Conservation (phyloP, 2,329 filamentous ascomycete genomes). For the Epichloe sibirici region DNA sequence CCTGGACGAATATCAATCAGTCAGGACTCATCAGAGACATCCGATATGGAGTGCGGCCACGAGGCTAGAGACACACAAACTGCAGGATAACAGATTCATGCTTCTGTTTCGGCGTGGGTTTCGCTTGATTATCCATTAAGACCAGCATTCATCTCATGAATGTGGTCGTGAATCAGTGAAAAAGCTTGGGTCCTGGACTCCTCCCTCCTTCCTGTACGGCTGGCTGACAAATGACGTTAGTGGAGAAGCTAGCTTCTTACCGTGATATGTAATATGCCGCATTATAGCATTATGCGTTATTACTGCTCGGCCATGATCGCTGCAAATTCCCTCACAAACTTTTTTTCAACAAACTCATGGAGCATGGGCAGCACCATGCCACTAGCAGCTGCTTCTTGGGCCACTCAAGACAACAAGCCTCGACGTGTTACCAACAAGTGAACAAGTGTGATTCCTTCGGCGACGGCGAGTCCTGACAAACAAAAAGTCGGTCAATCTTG, state of each 20-base stretch:
- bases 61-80: constrained; percentile 47
- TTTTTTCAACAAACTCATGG: not conserved
- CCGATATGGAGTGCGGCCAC: constrained; percentile 2
- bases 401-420: not conserved
- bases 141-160: not conserved
- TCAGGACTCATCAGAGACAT: not conserved
- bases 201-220: no score
- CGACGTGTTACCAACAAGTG: not conserved
- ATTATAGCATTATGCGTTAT: no score
- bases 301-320: no score
- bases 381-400: not conserved
- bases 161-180: not conserved
- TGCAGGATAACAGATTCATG: constrained; percentile 65
- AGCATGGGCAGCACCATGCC: not conserved
- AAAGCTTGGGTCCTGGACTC: not conserved
- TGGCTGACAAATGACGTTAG: constrained; percentile 1
- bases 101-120: constrained; percentile 30
- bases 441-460: not conserved
- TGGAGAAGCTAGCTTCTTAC: not conserved
- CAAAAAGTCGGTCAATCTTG: not conserved
- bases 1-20: constrained; percentile 26
- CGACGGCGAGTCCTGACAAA: not conserved
- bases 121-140: constrained; percentile 9
- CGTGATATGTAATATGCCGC: no score
- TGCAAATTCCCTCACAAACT: no score